These are phyloP conservation scores for Sarocladiaceae sp. DNA, from an alignment of 2,329 filamentous ascomycete genomes.

Conservation along the genomic window DNA sequence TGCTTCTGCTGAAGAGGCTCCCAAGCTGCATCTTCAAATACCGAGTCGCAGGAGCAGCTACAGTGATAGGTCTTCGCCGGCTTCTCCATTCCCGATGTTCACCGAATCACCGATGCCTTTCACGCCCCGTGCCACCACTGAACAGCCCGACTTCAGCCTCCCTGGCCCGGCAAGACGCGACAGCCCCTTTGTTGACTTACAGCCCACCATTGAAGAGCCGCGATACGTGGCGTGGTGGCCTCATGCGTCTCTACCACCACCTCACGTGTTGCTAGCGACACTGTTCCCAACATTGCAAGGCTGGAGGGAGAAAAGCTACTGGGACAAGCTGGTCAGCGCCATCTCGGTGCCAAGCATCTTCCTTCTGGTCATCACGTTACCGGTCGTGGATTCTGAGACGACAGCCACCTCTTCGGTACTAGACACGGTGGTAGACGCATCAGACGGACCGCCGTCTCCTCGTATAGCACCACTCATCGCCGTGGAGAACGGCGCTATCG, in stretches of 20 bases:
- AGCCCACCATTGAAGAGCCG: constrained; percentile 29
- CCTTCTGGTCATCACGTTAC: constrained; percentile 80
- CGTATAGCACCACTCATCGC: constrained; percentile 29
- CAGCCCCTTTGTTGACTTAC: constrained; percentile 41
- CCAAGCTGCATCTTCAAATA: constrained; percentile 38
- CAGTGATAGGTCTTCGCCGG: constrained; percentile 40
- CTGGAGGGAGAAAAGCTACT: constrained; percentile 77
- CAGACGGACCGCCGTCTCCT: constrained; percentile 19
- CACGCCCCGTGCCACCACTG: constrained; percentile 32
- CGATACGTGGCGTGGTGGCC: constrained; percentile 73
- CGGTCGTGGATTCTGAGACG: constrained; percentile 73
- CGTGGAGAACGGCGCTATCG: constrained; percentile 25
- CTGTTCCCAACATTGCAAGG: constrained; percentile 81
- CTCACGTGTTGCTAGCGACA: constrained; percentile 62
- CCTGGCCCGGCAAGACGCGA: constrained; percentile 34
- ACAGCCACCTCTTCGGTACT: constrained; percentile 34
- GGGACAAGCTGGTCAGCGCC: constrained; percentile 74
- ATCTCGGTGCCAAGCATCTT: constrained; percentile 88
- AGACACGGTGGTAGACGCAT: constrained; percentile 23
- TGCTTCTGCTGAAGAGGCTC: constrained; percentile 5
- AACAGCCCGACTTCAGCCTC: constrained; percentile 50
- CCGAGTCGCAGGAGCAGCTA: constrained; percentile 36
- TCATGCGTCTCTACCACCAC: constrained; percentile 64
- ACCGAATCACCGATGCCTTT: constrained; percentile 49
- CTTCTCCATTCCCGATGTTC: constrained; percentile 63